A percentile compares a stretch with the other conserved stretches of the same genome.
These are phyloP conservation scores for Aspergillus nidulans DNA, from an alignment of 495 filamentous ascomycete species.

Conservation along the genomic window DNA sequence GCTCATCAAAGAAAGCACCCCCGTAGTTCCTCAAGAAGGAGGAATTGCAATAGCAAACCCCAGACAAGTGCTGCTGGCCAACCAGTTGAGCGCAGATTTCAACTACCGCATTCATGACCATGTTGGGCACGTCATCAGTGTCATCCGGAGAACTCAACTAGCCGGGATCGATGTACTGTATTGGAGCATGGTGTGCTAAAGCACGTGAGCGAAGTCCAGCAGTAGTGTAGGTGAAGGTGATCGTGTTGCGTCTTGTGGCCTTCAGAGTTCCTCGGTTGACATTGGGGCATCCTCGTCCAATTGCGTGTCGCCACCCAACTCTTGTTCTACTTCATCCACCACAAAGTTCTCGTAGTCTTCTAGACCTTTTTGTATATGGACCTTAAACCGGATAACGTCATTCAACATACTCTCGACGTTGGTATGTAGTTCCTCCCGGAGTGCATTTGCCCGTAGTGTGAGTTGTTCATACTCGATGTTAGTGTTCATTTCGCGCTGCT, in stretches of 20 bases:
- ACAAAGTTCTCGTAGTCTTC: conserved; percentile 93
- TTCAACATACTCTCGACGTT: conserved; percentile 95
- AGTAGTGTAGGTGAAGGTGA: not conserved
- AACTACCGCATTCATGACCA: not conserved
- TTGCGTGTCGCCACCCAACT: conserved; percentile 54
- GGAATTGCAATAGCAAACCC: not conserved
- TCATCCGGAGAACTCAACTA: not conserved
- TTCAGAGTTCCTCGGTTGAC: conserved; percentile 28
- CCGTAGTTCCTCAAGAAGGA: not conserved
- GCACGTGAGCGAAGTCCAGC: not conserved
- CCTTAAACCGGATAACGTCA: conserved; percentile 97
- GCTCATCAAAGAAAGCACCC: not conserved
- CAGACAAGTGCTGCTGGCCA: not conserved
- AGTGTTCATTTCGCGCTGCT: conserved; percentile 93
- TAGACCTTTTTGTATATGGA: conserved; percentile 86
- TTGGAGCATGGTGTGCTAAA: no score
- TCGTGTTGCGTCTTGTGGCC: not conserved
- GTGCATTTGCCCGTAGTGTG: conserved; percentile 71
- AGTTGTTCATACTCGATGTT: conserved; percentile 97
- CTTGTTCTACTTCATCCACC: conserved; percentile 82
- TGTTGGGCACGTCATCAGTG: not conserved
- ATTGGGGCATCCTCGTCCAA: conserved; percentile 17
- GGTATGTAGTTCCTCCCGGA: conserved; percentile 91
- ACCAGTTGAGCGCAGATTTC: not conserved
- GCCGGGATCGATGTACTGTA: no score